Percentiles rank a stretch among this genome's conserved stretches.
Evolutionary conservation across 2,329 filamentous ascomycete genomes (phyloP).

Genomic region (Fusarium proliferatum): DNA sequence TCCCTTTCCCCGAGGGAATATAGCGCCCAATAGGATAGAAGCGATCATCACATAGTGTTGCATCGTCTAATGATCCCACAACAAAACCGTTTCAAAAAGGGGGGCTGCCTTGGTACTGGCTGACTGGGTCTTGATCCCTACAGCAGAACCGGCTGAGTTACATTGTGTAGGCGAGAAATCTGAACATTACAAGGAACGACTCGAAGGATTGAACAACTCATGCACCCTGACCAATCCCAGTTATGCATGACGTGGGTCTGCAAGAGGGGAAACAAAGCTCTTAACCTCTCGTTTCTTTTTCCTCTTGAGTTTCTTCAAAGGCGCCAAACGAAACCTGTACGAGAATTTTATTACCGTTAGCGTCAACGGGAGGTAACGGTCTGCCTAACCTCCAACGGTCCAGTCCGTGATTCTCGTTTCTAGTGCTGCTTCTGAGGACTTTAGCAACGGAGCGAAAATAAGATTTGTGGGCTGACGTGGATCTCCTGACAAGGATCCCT

Average conservation of each 20-base stretch:
- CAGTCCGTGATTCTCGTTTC: constrained; percentile 4
- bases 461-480: not conserved
- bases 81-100: constrained; percentile 5
- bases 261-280: not conserved
- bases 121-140: not conserved
- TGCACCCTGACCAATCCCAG: not conserved
- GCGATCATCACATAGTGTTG: constrained; percentile 4
- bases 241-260: not conserved
- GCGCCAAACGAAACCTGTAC: not conserved
- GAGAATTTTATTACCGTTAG: not conserved
- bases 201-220: not conserved
- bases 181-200: not conserved
- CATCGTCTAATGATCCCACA: not conserved
- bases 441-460: not conserved
- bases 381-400: not conserved
- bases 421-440: not conserved
- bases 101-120: constrained; percentile 1
- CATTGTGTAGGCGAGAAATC: not conserved
- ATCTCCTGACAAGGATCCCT: constrained; percentile 1
- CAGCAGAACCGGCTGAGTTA: not conserved
- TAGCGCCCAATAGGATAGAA: not conserved
- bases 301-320: not conserved
- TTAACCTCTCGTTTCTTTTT: not conserved
- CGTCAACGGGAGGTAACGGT: not conserved
- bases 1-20: constrained; percentile 15